Conservation (phyloP, 164 flowering plant genomes). For the Saururus chinensis region DNA sequence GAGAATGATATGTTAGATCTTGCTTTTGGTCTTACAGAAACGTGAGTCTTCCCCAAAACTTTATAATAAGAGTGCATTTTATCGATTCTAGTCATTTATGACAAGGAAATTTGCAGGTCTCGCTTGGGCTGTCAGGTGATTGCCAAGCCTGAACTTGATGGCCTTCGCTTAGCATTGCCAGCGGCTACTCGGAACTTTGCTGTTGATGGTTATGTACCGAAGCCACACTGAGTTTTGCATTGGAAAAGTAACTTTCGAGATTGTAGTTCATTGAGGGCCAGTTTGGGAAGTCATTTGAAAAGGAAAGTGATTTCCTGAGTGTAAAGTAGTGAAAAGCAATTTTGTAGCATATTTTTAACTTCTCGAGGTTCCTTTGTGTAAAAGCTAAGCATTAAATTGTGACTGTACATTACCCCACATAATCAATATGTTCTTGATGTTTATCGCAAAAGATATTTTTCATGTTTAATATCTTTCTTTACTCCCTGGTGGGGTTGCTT, state of each 20-base stretch:
- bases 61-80: too few species aligned
- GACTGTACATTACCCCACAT: too few species aligned
- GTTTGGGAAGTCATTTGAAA: too few species aligned
- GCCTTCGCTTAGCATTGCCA: constrained; percentile 70
- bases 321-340: background rate
- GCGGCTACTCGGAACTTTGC: constrained; percentile 77
- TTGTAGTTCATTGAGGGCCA: background rate
- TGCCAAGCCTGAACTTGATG: constrained; percentile 74
- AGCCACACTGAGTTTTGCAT: constrained; percentile 45
- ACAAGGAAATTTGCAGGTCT: constrained; percentile 32
- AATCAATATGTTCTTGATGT: too few species aligned
- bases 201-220: constrained; percentile 84
- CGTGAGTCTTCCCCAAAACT: constrained; percentile 41
- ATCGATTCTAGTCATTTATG: background rate
- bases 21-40: constrained; percentile 75
- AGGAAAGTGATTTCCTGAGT: too few species aligned
- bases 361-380: background rate
- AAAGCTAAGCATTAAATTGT: too few species aligned
- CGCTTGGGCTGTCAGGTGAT: constrained; percentile 81
- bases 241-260: too few species aligned
- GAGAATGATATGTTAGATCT: constrained; percentile 96
- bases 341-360: background rate
- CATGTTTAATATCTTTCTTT: too few species aligned
- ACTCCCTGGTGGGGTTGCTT: too few species aligned
- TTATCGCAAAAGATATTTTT: too few species aligned